Base-by-base conservation (phyloP, 345 rosid species). In the Mallotus nudiflorus region DNA sequence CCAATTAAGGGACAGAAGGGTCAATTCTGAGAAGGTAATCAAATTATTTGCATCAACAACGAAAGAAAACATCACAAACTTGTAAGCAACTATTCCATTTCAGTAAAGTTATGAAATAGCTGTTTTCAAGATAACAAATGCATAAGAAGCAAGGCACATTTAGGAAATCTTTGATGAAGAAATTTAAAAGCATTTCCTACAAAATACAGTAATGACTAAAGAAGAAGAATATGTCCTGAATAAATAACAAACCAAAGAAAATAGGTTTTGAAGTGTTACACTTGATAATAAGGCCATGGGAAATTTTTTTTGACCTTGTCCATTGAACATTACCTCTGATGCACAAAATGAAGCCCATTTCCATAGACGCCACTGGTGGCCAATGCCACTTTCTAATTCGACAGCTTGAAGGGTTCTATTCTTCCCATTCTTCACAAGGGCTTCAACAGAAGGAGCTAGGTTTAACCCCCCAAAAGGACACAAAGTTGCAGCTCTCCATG, bases 281-380 rank as follows among this genome's bases (percentile, higher is more conserved):
- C 27, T 39, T 15, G 42, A 56, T 18, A 14, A 44, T 19, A 53
- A 67, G 60, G 35, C 13, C 25, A 13, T 18, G 19, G 12, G 2
- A 18, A 14, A 62, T 13, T 16, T 15, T 9, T 52, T 24, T 46
- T 15, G 7, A 45, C 22, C 28, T 33, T 7, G 24, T 68, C 42
- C 72, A 35, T 55, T 55, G 11, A 37, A 11, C n/a, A 69, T 67
- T 74, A 92, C 99, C 89, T 95, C 97, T 71, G 99, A 90, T 56
- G 97, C 90, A 84, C 93, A 86, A 67, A 80, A 89, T 49, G 97
- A 87, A 73, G 99, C 97, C 99, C 99, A 95, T 81, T 89, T 95
- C 99, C 97, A 89, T 48, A 95, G 88, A 52, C 80, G 87, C 87
- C 87, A 85, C 68, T 92, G 99, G 78, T 77, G 91, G 70, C 92